Evolutionary conservation across 2,329 filamentous ascomycete genomes (phyloP).

Genomic region (Alternaria brassicicola): DNA sequence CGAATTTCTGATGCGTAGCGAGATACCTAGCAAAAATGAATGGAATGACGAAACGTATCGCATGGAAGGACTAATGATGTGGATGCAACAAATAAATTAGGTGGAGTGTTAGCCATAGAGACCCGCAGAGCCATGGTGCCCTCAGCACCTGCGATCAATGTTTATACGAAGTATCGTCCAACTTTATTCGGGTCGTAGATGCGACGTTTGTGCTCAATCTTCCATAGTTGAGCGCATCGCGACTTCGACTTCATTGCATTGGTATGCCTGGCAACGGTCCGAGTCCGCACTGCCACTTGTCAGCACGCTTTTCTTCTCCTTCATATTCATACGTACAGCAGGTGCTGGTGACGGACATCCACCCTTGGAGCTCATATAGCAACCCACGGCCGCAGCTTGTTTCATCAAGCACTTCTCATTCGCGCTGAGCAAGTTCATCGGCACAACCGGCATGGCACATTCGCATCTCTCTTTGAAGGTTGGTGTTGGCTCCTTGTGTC

Average conservation of each 20-base stretch:
- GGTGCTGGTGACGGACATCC: slow-evolving; percentile 27
- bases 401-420: slow-evolving; percentile 32
- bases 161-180: neutral
- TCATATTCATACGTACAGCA: slow-evolving; percentile 12
- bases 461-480: slow-evolving; percentile 33
- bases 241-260: neutral
- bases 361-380: slow-evolving; percentile 23
- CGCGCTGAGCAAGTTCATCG: slow-evolving; percentile 28
- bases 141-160: neutral
- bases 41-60: neutral
- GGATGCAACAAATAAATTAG: neutral
- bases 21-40: too few species aligned
- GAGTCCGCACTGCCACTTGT: slow-evolving; percentile 17
- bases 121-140: neutral
- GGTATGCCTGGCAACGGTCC: slow-evolving; percentile 14
- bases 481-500: slow-evolving; percentile 34
- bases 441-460: slow-evolving; percentile 34
- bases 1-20: too few species aligned
- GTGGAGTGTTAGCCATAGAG: neutral
- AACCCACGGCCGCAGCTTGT: slow-evolving; percentile 21
- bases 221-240: neutral
- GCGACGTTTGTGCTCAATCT: neutral
- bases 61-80: neutral
- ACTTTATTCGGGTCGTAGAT: neutral
- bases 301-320: neutral